phyloP scores from a whole-genome alignment of 2,329 filamentous ascomycete genomes.

The Colletotrichum neosansevieriae region DNA sequence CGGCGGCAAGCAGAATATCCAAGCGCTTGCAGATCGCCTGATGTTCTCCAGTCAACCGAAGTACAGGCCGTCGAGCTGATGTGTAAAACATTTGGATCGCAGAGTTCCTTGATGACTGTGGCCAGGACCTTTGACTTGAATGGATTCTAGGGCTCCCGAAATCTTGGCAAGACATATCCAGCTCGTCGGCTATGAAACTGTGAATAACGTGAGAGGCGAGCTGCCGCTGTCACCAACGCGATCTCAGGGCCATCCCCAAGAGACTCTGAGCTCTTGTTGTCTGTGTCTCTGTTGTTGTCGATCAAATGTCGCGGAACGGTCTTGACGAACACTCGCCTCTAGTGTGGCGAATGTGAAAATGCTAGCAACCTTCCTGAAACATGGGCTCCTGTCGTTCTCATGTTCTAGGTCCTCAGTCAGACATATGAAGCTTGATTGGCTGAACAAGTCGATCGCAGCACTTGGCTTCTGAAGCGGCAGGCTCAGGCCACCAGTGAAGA shows the following conservation, averaged over 20 bases:
- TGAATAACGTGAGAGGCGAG: not conserved
- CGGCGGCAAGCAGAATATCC: not conserved
- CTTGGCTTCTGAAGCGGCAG: slow-evolving; percentile 29
- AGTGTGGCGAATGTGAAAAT: not conserved
- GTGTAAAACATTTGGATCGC: too few species aligned
- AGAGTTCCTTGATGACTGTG: too few species aligned
- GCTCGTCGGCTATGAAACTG: slow-evolving; percentile 1
- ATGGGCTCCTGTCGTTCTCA: slow-evolving; percentile 25
- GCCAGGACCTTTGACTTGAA: not conserved
- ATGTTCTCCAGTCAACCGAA: slow-evolving; percentile 7
- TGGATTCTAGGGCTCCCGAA: slow-evolving; percentile 19
- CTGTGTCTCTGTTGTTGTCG: not conserved
- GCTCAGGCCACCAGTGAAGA: slow-evolving; percentile 19
- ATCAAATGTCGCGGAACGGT: not conserved
- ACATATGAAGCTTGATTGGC: slow-evolving; percentile 23
- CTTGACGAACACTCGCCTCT: not conserved
- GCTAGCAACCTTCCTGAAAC: slow-evolving; percentile 16
- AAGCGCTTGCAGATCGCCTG: slow-evolving; percentile 11
- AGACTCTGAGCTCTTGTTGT: not conserved
- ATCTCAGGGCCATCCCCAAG: not conserved
- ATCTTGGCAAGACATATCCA: slow-evolving; percentile 11
- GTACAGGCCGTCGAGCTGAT: not conserved
- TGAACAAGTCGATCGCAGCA: slow-evolving; percentile 13
- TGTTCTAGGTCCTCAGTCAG: slow-evolving; percentile 18
- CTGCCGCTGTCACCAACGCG: not conserved